phyloP scores from a whole-genome alignment of 2,329 filamentous ascomycete genomes.

The Cucurbitaria berberidis region DNA sequence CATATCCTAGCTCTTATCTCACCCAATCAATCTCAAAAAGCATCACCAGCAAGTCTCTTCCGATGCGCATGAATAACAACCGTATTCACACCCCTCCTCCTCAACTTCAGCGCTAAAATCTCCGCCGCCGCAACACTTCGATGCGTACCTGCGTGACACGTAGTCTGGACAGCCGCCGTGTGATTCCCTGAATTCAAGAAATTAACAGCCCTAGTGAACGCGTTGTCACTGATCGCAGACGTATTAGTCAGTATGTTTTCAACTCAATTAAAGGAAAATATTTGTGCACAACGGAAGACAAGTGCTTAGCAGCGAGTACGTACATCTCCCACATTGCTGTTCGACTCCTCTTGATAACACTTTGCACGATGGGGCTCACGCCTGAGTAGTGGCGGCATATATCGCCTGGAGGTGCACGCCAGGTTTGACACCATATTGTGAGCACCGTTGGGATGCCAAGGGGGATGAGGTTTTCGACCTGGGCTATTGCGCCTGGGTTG shows the following conservation, averaged over 20 bases:
- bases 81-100: conserved; percentile 10
- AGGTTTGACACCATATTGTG: conserved; percentile 6
- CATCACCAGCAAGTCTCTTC: conserved; percentile 9
- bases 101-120: conserved; percentile 13
- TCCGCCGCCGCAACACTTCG: conserved; percentile 28
- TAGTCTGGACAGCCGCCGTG: conserved; percentile 17
- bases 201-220: neutral
- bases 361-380: conserved; percentile 16
- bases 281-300: too few relatives aligned
- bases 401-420: conserved; percentile 10
- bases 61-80: conserved; percentile 23
- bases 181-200: conserved; percentile 1
- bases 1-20: too few relatives aligned
- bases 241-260: too few relatives aligned
- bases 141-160: conserved; percentile 22
- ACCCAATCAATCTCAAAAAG: neutral
- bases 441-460: neutral
- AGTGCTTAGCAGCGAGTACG: too few relatives aligned
- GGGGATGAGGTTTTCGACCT: neutral
- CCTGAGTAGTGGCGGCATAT: conserved; percentile 21
- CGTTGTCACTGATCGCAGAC: conserved; percentile 6
- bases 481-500: neutral
- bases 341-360: conserved; percentile 12
- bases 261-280: too few relatives aligned
- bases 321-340: conserved; percentile 5